Conservation (phyloP, 768 basidiomycete genomes). For the Tricholoma sp. region DNA sequence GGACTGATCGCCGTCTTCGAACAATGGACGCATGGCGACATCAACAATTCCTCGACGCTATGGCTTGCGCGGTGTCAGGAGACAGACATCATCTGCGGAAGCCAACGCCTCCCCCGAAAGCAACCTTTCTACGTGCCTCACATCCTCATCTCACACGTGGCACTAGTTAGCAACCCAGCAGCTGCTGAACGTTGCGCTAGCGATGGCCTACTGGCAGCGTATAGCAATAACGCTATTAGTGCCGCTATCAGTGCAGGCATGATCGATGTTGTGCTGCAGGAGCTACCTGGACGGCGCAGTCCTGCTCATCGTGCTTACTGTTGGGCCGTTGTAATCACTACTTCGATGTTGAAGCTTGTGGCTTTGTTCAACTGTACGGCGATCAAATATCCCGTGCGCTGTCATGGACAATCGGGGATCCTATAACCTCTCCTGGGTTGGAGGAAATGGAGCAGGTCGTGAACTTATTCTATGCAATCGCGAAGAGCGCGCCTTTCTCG, state of each 20-base stretch:
- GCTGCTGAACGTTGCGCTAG: conserved; percentile 84
- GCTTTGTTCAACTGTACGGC: conserved; percentile 80
- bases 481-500: conserved; percentile 46
- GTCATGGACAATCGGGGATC: conserved; percentile 76
- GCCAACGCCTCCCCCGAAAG: conserved; percentile 57
- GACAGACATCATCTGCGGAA: conserved; percentile 69
- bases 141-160: conserved; percentile 82
- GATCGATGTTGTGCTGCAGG: conserved; percentile 62
- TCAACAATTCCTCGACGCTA: conserved; percentile 60
- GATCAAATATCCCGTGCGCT: conserved; percentile 74
- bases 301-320: conserved; percentile 82
- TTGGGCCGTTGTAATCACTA: conserved; percentile 65
- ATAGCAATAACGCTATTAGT: conserved; percentile 79
- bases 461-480: conserved; percentile 72
- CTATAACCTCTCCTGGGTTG: conserved; percentile 70
- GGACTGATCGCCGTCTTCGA: conserved; percentile 86
- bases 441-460: conserved; percentile 83
- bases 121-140: conserved; percentile 72
- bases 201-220: conserved; percentile 76
- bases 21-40: conserved; percentile 65
- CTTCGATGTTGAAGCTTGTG: conserved; percentile 81
- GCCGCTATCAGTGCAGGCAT: conserved; percentile 69
- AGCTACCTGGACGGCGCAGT: conserved; percentile 70
- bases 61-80: conserved; percentile 85
- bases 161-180: conserved; percentile 67